Evolutionary conservation across 176 grass and related monocot genomes (phyloP), one percentile per base, ranked within the genome.

Genomic region (Saccharum officinarum): DNA sequence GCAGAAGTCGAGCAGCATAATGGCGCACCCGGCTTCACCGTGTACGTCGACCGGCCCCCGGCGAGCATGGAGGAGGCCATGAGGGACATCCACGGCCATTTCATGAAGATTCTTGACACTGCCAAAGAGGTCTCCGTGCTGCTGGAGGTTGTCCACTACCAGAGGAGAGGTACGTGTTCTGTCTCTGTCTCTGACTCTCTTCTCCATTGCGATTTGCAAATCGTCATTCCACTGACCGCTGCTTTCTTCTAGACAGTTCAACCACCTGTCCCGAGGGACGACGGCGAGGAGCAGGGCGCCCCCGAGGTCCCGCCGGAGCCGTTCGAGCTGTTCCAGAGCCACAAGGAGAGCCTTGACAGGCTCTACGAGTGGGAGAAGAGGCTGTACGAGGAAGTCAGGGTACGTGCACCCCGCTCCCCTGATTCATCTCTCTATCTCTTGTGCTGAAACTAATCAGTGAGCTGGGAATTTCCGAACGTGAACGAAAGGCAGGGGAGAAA

Each of bases 341-440:
- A 98, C 77, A 91, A 92, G 78, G 82, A 94, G 77, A 98, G 90
- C 77, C 87, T 98, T 50, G 87, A 94, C 70, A 83, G 93, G 83
- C 89, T 98, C 34, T 92, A 95, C 85, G 83, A 80, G 42, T 98
- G 93, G 96, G 96, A 95, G 77, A 98, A 98, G 89, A 98, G 86
- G 74, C 75, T 95, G 41, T 95, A 95, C 67, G 87, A 98, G 39
- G 95, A 98, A 78, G 95, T 98, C 80, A 94, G 86, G 87, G 95
- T 98, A 86, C 55, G 62, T 18, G 33, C 31, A 13, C 3, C 45
- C 11, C 49, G 74, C 47, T 18, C 25, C 73, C 3, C 3, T 12
- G 31, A 4, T 47, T 49, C 16, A 7, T 50, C 59, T 55, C n/a
- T 62, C 3, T 28, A 3, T 45, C 44, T 44, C 47, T 3, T 13